Evolutionary conservation across 2,329 filamentous ascomycete species (phyloP).

Genomic region (Daldinia eschscholtzii): DNA sequence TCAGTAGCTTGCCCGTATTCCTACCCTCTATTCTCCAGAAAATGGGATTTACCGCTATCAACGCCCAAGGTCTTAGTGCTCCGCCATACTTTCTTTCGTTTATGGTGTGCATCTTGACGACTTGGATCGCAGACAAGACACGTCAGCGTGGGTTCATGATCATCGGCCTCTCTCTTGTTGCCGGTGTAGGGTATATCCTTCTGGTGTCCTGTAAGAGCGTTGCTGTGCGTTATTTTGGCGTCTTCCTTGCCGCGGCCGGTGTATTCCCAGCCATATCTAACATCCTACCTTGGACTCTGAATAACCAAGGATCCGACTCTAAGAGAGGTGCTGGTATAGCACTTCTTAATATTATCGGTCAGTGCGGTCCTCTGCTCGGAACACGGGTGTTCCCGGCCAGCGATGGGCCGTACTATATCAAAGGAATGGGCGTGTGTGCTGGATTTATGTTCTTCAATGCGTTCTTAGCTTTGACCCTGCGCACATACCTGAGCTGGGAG

Average conservation of each 20-base stretch:
- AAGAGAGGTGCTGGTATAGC: slow-evolving; percentile 73
- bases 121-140: slow-evolving; percentile 74
- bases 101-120: slow-evolving; percentile 69
- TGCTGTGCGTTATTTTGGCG: slow-evolving; percentile 57
- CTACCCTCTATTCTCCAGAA: slow-evolving; percentile 71
- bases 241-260: slow-evolving; percentile 67
- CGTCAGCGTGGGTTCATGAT: slow-evolving; percentile 74
- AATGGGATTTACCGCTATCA: slow-evolving; percentile 76
- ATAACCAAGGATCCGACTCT: slow-evolving; percentile 77
- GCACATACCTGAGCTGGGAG: slow-evolving; percentile 52
- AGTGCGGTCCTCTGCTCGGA: slow-evolving; percentile 72
- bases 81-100: slow-evolving; percentile 79
- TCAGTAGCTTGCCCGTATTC: slow-evolving; percentile 74
- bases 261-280: slow-evolving; percentile 77
- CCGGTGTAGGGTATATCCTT: slow-evolving; percentile 73
- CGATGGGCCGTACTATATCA: slow-evolving; percentile 55
- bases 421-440: slow-evolving; percentile 57
- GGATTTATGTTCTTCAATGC: slow-evolving; percentile 59
- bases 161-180: slow-evolving; percentile 66
- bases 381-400: slow-evolving; percentile 70
- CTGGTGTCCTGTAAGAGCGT: slow-evolving; percentile 66
- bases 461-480: slow-evolving; percentile 52
- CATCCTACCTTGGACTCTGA: slow-evolving; percentile 75
- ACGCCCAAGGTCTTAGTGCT: slow-evolving; percentile 78
- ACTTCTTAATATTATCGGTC: slow-evolving; percentile 70